These are phyloP conservation scores for Monoraphidium neglectum DNA, from an alignment of 139 green algal genomes.

Conservation along the genomic window DNA sequence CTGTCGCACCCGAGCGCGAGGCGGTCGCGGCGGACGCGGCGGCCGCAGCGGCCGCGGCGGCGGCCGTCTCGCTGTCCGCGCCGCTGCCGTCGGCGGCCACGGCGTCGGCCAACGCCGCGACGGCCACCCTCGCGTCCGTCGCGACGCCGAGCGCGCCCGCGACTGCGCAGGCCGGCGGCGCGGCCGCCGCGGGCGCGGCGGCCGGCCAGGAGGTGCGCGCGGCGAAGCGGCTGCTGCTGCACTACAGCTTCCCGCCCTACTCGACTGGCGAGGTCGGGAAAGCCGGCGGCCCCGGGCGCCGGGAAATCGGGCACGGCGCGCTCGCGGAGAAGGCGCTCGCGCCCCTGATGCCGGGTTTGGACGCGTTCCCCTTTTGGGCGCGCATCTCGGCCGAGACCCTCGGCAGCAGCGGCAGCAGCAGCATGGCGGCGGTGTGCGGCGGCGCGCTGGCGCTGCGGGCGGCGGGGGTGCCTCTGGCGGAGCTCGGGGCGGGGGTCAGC, in stretches of 20 bases:
- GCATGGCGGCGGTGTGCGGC: constrained; percentile 61
- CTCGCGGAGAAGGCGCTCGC: constrained; percentile 29
- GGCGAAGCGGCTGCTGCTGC: constrained; percentile 46
- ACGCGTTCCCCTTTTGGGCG: constrained; percentile 68
- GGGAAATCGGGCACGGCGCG: constrained; percentile 51
- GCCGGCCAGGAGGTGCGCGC: not conserved
- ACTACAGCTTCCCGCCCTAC: constrained; percentile 58
- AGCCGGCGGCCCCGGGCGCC: constrained; percentile 11
- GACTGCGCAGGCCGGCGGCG: not conserved
- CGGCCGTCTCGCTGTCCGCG: not conserved
- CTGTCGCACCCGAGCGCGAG: constrained; percentile 38
- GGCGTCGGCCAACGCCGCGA: not conserved
- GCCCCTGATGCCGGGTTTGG: constrained; percentile 29
- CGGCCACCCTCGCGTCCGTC: not conserved
- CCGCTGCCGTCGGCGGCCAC: not conserved
- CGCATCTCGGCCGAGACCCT: constrained; percentile 65
- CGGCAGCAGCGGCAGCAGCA: constrained; percentile 52
- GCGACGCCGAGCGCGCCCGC: too few relatives aligned
- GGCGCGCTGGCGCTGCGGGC: constrained; percentile 54
- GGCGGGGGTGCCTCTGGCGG: constrained; percentile 56
- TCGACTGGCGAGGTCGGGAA: constrained; percentile 43
- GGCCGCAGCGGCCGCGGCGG: constrained; percentile 10
- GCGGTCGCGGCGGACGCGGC: not conserved
- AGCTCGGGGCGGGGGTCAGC: constrained; percentile 56
- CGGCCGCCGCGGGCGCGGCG: not conserved